Evolutionary conservation across 1,284 basidiomycete genomes (phyloP), one percentile per base, ranked within the genome.

Genomic region (Gomphus bonarii): DNA sequence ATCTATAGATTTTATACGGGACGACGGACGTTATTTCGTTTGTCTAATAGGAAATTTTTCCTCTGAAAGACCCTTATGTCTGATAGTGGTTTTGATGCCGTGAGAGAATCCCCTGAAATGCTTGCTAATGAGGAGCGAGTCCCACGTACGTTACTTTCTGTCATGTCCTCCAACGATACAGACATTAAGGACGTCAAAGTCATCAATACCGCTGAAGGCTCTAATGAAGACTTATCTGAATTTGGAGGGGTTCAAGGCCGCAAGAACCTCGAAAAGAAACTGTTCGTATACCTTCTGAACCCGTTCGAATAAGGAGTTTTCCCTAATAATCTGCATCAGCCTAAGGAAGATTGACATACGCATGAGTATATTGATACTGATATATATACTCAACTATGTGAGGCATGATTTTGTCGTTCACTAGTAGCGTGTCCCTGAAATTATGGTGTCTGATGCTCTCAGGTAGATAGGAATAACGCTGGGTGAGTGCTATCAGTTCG

Each of bases 321-420:
- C 33, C 18, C 14, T 30, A 18, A 25, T 28, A 49, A 11, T 38
- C 20, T 18, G 12, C 12, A 28, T n/a, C 28, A 57, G 55, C 9
- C 42, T 66, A 25, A 47, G 64, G 48, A 88, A 85, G 66, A 66
- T 88, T 30, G 85, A 88, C 65, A 57, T 70, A 12, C 73, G 82
- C 36, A 84, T 85, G 78, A 76, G 76, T 40, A 82, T 87, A 51
- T 70, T 87, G 12, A 72, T 86, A 50, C 63, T 85, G 20, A 80
- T 86, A 20, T 85, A 86, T 62, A 80, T 85, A 53, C 70, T 87
- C 52, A 87, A 84, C 67, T 84, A 77, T 68, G 82, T 81, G 63
- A 65, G 76, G 70, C 50, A 60, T 18, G 59, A 54, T 59, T 12
- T 44, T 40, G 51, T 43, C 20, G 12, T 46, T 36, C 33, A 8